A percentile compares a stretch with the other conserved stretches of the same genome.
Conservation (phyloP, 2,329 filamentous ascomycete species). For the Fusarium globosum region DNA sequence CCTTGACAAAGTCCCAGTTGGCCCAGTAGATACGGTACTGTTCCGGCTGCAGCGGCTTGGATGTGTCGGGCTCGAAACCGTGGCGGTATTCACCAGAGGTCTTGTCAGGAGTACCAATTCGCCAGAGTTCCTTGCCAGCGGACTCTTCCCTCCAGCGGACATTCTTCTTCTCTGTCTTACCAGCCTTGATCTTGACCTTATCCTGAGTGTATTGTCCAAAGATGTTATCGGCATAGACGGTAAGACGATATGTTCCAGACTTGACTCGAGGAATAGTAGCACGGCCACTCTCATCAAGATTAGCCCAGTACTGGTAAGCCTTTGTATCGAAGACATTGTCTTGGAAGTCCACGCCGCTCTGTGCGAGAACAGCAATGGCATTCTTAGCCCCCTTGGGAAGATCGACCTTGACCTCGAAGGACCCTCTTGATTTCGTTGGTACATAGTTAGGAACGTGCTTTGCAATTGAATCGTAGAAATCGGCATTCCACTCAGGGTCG, state of each 20-base stretch:
- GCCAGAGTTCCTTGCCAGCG: conserved; percentile 68
- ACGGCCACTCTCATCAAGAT: conserved; percentile 58
- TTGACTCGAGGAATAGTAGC: conserved; percentile 66
- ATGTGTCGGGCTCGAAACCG: conserved; percentile 61
- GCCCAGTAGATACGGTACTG: conserved; percentile 72
- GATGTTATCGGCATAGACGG: conserved; percentile 70
- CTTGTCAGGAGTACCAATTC: conserved; percentile 72
- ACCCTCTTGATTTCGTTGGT: conserved; percentile 61
- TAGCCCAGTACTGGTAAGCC: conserved; percentile 73
- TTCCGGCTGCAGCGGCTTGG: conserved; percentile 62
- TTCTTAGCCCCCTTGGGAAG: conserved; percentile 63
- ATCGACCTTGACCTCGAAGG: conserved; percentile 60
- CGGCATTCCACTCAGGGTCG: conserved; percentile 64
- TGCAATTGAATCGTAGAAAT: conserved; percentile 73
- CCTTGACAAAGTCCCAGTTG: conserved; percentile 66
- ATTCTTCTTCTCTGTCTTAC: conserved; percentile 48
- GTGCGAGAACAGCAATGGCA: conserved; percentile 64
- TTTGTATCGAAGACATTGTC: conserved; percentile 61
- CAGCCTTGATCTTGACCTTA: conserved; percentile 56
- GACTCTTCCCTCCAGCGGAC: conserved; percentile 65
- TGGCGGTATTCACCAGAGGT: conserved; percentile 70
- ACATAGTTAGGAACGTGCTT: conserved; percentile 69
- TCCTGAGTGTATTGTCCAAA: conserved; percentile 71
- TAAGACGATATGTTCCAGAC: conserved; percentile 69
- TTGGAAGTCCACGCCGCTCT: conserved; percentile 49